Base-by-base conservation (phyloP, 106 monocot species). In the Allium sativum region DNA sequence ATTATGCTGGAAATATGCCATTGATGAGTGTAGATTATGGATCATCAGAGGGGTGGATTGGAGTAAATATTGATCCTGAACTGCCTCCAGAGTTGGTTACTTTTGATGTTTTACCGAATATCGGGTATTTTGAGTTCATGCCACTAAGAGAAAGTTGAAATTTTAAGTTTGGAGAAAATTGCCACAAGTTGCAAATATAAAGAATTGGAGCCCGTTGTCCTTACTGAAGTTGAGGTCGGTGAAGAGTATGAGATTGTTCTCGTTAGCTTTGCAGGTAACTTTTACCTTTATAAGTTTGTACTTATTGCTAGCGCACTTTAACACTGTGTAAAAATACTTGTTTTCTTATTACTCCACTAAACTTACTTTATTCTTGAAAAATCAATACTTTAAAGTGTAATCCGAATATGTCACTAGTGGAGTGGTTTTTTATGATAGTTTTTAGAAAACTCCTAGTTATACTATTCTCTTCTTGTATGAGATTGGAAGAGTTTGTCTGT, bases 121-220 rank as follows among this genome's bases (percentile, higher is more conserved):
- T 88, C 56, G 93, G 79, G 10, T 93, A 82, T 51, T 93, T 88
- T 68, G 93, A 93, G 70, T 93, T 93, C 64, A 84, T 88, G 31
- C 93, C 88, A 45, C 63, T 93, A 21, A 63, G 55, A 55, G 47
- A 68, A 73, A 19, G 40, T 73, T 40, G 70, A 68, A 62, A 12
- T 21, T 5, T 19, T 51, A 22, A 15, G 14, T 9, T 16, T 43
- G 13, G 73, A 76, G 15, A 72, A 66, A 19, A 8, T 19, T 55
- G 58, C 73, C 43, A 74, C 82, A 2, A 41, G n/a, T 6, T 10
- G 68, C 9, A 72, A 70, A 21, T 75, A 72, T 31, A 70, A 46
- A n/a, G 84, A 92, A 65, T 48, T 59, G n/a, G 79, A 88, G 52
- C 88, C 93, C 6, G 67, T 93, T 64, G 81, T 76, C 13, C 65